Conservation (phyloP, 257 asterid species). For the Mentha longifolia region DNA sequence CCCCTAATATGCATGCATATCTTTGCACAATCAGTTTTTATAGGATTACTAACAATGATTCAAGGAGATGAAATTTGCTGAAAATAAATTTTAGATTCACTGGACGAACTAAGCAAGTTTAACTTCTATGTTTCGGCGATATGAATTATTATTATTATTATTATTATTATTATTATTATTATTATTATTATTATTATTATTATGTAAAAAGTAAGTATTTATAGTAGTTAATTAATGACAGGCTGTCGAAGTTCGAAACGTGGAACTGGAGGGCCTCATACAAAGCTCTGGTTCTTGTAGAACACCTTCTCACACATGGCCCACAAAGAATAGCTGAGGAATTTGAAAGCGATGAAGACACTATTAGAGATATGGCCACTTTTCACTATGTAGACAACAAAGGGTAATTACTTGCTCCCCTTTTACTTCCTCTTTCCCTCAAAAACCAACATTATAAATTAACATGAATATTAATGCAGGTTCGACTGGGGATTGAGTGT, state of each 20-base stretch:
- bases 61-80: no score
- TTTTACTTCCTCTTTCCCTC: not conserved
- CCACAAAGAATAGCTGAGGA: constrained; percentile 81
- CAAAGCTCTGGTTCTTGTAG: constrained; percentile 64
- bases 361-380: constrained; percentile 54
- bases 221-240: constrained; percentile 24
- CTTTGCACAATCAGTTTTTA: not conserved
- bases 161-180: no score
- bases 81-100: no score
- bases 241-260: constrained; percentile 63
- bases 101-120: not conserved
- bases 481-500: constrained; percentile 85
- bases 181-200: no score
- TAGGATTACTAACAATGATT: not conserved
- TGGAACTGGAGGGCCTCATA: constrained; percentile 77
- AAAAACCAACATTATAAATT: not conserved
- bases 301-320: constrained; percentile 82
- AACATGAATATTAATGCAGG: constrained; percentile 38
- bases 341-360: constrained; percentile 58
- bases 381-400: constrained; percentile 64
- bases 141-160: no score
- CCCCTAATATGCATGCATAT: no score
- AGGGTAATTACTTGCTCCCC: constrained; percentile 47
- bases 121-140: no score
- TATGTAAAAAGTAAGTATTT: no score